Conservation (phyloP, 2,329 filamentous ascomycete genomes). For the Ophiobolus disseminans region DNA sequence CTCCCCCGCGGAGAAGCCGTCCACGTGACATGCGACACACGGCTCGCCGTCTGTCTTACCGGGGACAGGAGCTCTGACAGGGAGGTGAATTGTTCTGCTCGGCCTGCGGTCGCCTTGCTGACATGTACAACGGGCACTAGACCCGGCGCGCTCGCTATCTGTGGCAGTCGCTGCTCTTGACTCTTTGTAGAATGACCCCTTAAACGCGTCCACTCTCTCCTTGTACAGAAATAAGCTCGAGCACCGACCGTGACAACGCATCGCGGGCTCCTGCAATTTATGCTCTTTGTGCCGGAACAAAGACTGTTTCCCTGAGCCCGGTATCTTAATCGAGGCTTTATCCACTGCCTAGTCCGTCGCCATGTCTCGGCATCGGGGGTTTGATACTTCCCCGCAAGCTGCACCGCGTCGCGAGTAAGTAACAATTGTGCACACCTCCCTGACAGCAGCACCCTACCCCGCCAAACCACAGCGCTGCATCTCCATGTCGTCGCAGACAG, state of each 20-base stretch:
- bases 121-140: conserved; percentile 30
- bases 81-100: conserved; percentile 7
- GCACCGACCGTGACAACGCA: conserved; percentile 5
- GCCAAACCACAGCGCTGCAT: too few relatives aligned
- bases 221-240: conserved; percentile 12
- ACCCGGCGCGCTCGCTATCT: conserved; percentile 10
- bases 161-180: conserved; percentile 7
- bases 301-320: conserved; percentile 8
- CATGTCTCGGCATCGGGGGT: conserved; percentile 39
- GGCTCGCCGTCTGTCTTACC: conserved; percentile 8
- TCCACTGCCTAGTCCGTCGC: conserved; percentile 13
- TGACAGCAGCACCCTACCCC: too few relatives aligned
- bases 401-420: conserved; percentile 35
- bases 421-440: conserved; percentile 16
- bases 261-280: conserved; percentile 10
- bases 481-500: too few relatives aligned
- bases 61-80: conserved; percentile 13
- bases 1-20: conserved; percentile 13
- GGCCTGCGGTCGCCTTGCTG: conserved; percentile 23
- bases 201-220: conserved; percentile 16
- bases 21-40: conserved; percentile 17
- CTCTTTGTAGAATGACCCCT: conserved; percentile 20
- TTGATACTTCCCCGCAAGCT: conserved; percentile 35
- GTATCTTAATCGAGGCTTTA: conserved; percentile 9
- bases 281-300: conserved; percentile 11